Percentiles rank a stretch among this genome's conserved stretches.
phyloP scores from a whole-genome alignment of 306 rosid species.

The Acmispon strigosus region DNA sequence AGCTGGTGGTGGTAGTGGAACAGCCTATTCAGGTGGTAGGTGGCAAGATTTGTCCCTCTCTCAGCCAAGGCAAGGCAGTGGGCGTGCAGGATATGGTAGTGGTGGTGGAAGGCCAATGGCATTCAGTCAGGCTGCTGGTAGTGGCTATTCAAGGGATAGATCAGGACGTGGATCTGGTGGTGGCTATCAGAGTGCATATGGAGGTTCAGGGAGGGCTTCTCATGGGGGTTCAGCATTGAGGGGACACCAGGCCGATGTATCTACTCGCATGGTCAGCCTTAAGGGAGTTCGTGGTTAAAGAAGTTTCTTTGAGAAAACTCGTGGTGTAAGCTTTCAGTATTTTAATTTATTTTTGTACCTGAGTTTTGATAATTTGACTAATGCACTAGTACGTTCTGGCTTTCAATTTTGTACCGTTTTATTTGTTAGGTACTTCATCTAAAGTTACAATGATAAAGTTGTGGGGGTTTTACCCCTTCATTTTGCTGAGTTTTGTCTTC shows the following conservation, averaged over 20 bases:
- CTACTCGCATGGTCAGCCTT: slow-evolving; percentile 83
- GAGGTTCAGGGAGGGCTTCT: slow-evolving; percentile 48
- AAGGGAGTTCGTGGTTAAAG: slow-evolving; percentile 52
- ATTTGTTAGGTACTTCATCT: background rate
- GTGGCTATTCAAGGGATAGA: slow-evolving; percentile 51
- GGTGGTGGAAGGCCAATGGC: slow-evolving; percentile 46
- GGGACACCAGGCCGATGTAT: slow-evolving; percentile 62
- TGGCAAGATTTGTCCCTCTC: slow-evolving; percentile 67
- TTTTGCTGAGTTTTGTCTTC: background rate
- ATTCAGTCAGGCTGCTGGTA: slow-evolving; percentile 36
- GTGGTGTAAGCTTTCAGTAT: background rate
- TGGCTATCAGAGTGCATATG: slow-evolving; percentile 50
- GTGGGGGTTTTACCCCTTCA: background rate
- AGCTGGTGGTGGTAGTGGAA: slow-evolving; percentile 36
- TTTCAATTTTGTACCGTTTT: background rate
- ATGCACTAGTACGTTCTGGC: background rate
- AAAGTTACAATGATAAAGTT: background rate
- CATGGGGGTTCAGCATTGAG: slow-evolving; percentile 45
- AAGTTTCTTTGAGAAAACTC: background rate
- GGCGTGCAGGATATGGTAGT: slow-evolving; percentile 59
- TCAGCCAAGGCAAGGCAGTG: slow-evolving; percentile 68
- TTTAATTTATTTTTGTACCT: background rate
- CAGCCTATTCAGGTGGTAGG: slow-evolving; percentile 40
- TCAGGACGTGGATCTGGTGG: slow-evolving; percentile 41
- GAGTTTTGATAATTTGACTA: slow-evolving; percentile 7